A percentile compares a stretch with the other conserved stretches of the same genome.
Evolutionary conservation across 441 rosid genomes (phyloP).

Genomic region (Sinapis alba): DNA sequence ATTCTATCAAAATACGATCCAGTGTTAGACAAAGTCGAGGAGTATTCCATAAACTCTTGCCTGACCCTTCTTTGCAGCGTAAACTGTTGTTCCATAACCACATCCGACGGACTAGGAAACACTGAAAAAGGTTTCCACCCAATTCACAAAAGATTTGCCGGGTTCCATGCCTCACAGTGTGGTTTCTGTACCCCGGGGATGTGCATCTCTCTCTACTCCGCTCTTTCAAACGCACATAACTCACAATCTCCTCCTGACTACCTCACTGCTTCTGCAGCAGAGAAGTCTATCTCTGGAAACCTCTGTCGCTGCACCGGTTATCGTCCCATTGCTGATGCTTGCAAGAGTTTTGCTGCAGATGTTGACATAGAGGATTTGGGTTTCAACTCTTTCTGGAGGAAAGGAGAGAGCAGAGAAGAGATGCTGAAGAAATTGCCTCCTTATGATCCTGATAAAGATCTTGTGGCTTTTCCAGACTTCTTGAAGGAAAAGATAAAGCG

Average conservation of each 20-base stretch:
- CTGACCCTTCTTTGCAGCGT: slow-evolving; percentile 79
- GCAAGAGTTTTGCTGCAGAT: slow-evolving; percentile 84
- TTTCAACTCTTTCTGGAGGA: slow-evolving; percentile 70
- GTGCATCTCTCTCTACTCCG: slow-evolving; percentile 79
- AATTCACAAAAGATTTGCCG: slow-evolving; percentile 71
- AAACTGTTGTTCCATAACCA: slow-evolving; percentile 72
- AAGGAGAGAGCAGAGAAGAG: slow-evolving; percentile 53
- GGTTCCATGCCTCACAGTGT: slow-evolving; percentile 91
- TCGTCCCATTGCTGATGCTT: slow-evolving; percentile 82
- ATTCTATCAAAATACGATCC: slow-evolving; percentile 68
- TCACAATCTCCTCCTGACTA: background rate
- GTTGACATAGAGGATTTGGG: slow-evolving; percentile 91
- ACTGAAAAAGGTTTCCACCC: slow-evolving; percentile 80
- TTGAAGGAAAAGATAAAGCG: slow-evolving; percentile 47
- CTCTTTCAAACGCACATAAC: slow-evolving; percentile 63
- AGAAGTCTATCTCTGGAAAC: slow-evolving; percentile 69
- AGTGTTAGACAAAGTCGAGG: slow-evolving; percentile 52
- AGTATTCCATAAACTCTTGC: slow-evolving; percentile 69
- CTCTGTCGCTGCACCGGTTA: slow-evolving; percentile 96
- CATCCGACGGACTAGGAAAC: slow-evolving; percentile 81
- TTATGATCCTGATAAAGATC: slow-evolving; percentile 35
- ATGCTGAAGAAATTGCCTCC: slow-evolving; percentile 58
- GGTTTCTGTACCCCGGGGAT: slow-evolving; percentile 95
- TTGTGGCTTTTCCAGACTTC: slow-evolving; percentile 54
- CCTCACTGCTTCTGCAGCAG: slow-evolving; percentile 69